Base-by-base conservation (phyloP, 805 yeast species). In the Blastobotrys peoriensis region DNA sequence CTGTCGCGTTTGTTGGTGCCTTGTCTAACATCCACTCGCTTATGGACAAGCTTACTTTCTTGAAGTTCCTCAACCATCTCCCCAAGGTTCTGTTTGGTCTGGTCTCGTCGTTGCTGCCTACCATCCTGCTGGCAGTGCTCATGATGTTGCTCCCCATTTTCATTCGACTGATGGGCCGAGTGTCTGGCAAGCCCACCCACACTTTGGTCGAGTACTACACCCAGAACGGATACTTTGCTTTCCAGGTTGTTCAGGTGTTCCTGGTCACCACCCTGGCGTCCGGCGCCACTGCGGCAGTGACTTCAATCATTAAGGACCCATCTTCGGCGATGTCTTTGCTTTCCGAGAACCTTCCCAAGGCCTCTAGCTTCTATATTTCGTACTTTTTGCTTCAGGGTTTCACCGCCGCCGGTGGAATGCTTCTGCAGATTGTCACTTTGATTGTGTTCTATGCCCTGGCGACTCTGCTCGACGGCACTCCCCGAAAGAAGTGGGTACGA, bases 1-100 rank as follows among this genome's bases (percentile, higher is more conserved):
- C 98, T 6, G 97, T 91, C 33, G 95, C 97, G n/a, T 88, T 87
- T 57, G 96, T 91, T 41, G 98, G 98, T 76, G 75, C 79, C 55
- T 82, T 93, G 52, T 91, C 98, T 19, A 93, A 91, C 65, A 76
- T 91, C 54, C 79, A 82, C 52, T 81, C 74, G 58, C 71, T 88
- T 60, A 86, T 84, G 33, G 69, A 74, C 30, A 79, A 76, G 51
- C 76, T 91, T 23, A 86, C 71, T 5, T 93, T 86, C 71, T 74
- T 91, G 59, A 65, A 72, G 33, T 93, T 86, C 66, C 75, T 91
- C 55, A 69, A 81, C 59, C 79, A 84, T 43, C 70, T 89, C 69
- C 97, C 97, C 10, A 25, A 50, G 0, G 70, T 67, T 6, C 60
- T 91, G 28, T 69, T 81, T 66, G 98, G 98, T 69, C 60, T 91